Evolutionary conservation across 306 rosid genomes (phyloP), one percentile per base, ranked within the genome.

Genomic region (Alnus glutinosa): DNA sequence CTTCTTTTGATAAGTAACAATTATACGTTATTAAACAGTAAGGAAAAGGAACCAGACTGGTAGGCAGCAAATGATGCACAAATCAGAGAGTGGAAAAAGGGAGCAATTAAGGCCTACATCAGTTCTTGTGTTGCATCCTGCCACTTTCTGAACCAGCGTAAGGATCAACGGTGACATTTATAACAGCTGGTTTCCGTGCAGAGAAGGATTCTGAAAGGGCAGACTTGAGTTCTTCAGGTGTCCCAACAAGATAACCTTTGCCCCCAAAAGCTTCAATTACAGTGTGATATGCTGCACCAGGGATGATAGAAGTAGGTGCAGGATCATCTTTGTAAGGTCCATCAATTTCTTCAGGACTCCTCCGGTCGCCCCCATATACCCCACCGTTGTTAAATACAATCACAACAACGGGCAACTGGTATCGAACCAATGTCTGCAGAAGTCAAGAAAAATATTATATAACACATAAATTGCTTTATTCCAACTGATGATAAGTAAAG

Each of bases 251-350:
- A 85, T 91, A 95, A 8, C 99, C 99, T 78, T 90, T 95, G 55
- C 99, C 99, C n/a, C 99, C 97, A 76, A 95, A 95, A 73, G 99
- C 99, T 88, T 95, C 97, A 10, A 95, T 95, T 85, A 95, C 48
- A 42, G 77, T 66, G 86, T 95, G 98, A 86, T 95, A 95, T 37
- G 84, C 95, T 13, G 97, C 94, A 76, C 47, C 75, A 2, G 97
- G 96, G 42, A 93, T 93, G 68, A 95, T 86, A 1, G 98, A 91
- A 63, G 99, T 95, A 6, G 99, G 98, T 0, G 99, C 99, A 32
- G 99, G 99, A 72, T 95, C 99, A 36, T 85, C 91, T 86, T 84
- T 91, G 89, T 86, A 52, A 71, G 99, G 98, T 44, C 99, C 99
- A 30, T 73, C 57, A n/a, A 90, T 78, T 91, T 95, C 99, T 48